These are phyloP conservation scores for Vaccinium macrocarpon DNA, from an alignment of 148 eudicot genomes.

Conservation along the genomic window DNA sequence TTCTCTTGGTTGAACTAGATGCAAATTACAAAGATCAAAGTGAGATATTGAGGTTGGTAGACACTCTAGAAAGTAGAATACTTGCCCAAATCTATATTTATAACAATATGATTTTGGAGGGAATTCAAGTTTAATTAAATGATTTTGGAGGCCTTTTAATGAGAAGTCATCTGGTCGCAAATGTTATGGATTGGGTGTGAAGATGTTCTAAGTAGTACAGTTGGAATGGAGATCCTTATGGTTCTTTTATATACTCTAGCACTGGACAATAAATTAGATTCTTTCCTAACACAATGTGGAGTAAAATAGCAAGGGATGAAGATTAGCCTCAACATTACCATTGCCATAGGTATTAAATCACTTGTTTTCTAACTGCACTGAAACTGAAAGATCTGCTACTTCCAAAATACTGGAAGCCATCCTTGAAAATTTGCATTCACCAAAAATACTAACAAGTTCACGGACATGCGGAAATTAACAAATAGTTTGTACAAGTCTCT, in stretches of 20 bases:
- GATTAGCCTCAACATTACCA: too few relatives aligned
- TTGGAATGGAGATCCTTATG: too few relatives aligned
- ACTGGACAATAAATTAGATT: too few relatives aligned
- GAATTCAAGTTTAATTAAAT: background rate
- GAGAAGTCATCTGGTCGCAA: too few relatives aligned
- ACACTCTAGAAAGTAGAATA: background rate
- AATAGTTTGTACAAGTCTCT: slow-evolving; percentile 3
- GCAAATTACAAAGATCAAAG: background rate
- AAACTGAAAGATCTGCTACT: background rate
- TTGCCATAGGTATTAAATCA: background rate
- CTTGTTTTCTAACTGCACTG: background rate
- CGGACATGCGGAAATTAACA: background rate
- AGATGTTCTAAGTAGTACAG: too few relatives aligned
- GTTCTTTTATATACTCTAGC: too few relatives aligned
- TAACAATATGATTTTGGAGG: background rate
- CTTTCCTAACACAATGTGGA: too few relatives aligned
- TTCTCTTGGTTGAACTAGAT: slow-evolving; percentile 3
- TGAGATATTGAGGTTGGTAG: background rate
- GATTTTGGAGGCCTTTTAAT: background rate
- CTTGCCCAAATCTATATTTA: background rate
- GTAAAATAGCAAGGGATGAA: too few relatives aligned
- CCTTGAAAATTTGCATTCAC: background rate
- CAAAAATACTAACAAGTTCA: slow-evolving; percentile 1
- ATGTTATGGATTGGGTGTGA: too few relatives aligned
- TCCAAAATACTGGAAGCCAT: background rate